Percentiles rank a stretch among this genome's conserved stretches.
phyloP scores from a whole-genome alignment of 768 basidiomycete species.

The Boletus rufocinnamomeus region DNA sequence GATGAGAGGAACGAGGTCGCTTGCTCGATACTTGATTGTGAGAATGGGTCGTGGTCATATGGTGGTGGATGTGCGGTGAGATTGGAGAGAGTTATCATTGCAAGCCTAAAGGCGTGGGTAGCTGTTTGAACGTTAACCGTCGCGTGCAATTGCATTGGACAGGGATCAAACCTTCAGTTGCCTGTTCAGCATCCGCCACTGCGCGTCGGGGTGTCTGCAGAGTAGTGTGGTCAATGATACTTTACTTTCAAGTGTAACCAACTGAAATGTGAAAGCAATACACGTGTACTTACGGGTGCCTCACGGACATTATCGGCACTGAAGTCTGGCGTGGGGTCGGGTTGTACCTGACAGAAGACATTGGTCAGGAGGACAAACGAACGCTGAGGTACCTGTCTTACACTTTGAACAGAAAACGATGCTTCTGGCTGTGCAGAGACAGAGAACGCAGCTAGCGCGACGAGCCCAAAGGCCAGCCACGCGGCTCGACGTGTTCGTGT shows the following conservation, averaged over 20 bases:
- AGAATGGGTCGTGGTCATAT: slow-evolving; percentile 53
- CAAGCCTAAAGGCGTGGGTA: slow-evolving; percentile 73
- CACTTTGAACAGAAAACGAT: slow-evolving; percentile 18
- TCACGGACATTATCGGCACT: slow-evolving; percentile 10
- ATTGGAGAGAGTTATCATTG: slow-evolving; percentile 63
- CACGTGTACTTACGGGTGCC: slow-evolving; percentile 13
- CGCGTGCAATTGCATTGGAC: not conserved
- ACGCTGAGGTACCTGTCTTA: slow-evolving; percentile 4
- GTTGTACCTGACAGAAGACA: slow-evolving; percentile 15
- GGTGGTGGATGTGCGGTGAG: slow-evolving; percentile 61
- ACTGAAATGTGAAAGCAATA: not conserved
- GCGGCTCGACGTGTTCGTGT: slow-evolving; percentile 44
- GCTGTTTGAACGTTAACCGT: slow-evolving; percentile 42
- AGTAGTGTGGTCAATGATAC: slow-evolving; percentile 1
- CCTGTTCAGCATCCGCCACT: slow-evolving; percentile 41
- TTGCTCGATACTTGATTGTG: slow-evolving; percentile 40
- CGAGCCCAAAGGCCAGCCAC: slow-evolving; percentile 63
- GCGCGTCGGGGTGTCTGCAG: slow-evolving; percentile 17
- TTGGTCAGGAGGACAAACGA: not conserved
- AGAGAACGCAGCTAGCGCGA: slow-evolving; percentile 49
- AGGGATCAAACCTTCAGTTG: slow-evolving; percentile 49
- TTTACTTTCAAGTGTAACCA: not conserved
- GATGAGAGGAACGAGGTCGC: slow-evolving; percentile 58
- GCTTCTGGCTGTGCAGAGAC: slow-evolving; percentile 42
- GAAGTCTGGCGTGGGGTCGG: slow-evolving; percentile 12